Conservation (phyloP, 2,329 filamentous ascomycete species). For the Aspergillaceae sp. region DNA sequence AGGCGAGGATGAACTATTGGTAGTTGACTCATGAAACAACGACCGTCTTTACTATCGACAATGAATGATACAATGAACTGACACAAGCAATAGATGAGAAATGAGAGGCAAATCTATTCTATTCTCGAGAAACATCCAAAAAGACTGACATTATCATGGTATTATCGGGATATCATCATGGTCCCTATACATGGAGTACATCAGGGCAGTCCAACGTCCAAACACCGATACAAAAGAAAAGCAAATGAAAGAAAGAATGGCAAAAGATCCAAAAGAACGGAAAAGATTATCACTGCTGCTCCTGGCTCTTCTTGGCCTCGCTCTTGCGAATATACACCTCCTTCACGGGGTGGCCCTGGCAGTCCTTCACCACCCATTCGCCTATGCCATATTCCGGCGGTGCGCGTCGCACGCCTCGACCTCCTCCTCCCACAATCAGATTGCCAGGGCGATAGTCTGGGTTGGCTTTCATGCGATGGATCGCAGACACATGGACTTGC, state of each 20-base stretch:
- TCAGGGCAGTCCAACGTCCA: not conserved
- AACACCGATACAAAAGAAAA: not conserved
- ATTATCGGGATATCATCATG: no score
- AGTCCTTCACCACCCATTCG: constrained; percentile 59
- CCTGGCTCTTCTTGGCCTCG: constrained; percentile 10
- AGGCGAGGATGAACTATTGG: not conserved
- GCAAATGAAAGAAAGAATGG: not conserved
- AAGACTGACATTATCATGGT: not conserved
- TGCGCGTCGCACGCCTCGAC: constrained; percentile 57
- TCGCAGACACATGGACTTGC: constrained; percentile 64
- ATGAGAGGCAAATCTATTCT: not conserved
- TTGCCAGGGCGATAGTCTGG: constrained; percentile 65
- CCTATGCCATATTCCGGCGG: constrained; percentile 58
- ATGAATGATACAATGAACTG: no score
- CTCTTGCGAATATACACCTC: constrained; percentile 54
- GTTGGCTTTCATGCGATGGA: constrained; percentile 60
- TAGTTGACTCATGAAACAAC: no score
- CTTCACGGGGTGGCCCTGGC: constrained; percentile 58
- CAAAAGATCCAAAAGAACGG: not conserved
- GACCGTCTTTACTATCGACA: no score
- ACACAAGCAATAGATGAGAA: no score
- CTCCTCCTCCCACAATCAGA: constrained; percentile 69
- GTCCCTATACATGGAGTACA: not conserved
- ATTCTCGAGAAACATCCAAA: not conserved
- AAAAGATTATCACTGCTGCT: not conserved